phyloP scores from a whole-genome alignment of 1,284 basidiomycete genomes.

The Leccinum pachyderme region DNA sequence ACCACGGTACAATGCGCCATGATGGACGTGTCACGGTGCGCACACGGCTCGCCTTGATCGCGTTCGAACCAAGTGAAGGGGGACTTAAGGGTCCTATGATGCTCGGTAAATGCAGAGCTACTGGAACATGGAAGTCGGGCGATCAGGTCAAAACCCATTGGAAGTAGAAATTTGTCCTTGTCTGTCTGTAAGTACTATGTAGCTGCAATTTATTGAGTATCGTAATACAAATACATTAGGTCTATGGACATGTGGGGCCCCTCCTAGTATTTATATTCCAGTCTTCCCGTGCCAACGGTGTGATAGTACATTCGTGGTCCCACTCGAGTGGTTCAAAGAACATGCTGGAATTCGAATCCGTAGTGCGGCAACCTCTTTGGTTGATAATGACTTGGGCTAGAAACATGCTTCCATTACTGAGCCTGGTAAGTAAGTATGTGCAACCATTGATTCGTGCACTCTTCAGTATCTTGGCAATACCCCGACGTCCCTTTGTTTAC shows the following conservation, averaged over 20 bases:
- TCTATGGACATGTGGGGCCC: slow-evolving; percentile 17
- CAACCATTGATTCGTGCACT: neutral
- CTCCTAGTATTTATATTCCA: neutral
- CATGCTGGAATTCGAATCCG: slow-evolving; percentile 28
- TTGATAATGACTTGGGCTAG: slow-evolving; percentile 25
- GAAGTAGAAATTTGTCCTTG: neutral
- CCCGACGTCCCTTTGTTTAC: neutral
- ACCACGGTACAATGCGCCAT: neutral
- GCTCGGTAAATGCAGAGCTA: too few relatives aligned
- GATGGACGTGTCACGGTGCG: neutral
- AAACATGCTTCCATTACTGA: slow-evolving; percentile 30
- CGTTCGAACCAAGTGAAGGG: too few relatives aligned
- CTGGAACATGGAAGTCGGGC: too few relatives aligned
- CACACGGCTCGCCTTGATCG: neutral
- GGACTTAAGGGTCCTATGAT: too few relatives aligned
- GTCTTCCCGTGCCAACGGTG: neutral
- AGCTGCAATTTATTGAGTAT: neutral
- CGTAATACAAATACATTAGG: slow-evolving; percentile 2
- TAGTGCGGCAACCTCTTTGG: slow-evolving; percentile 24
- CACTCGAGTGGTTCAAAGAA: slow-evolving; percentile 29
- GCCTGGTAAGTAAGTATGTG: slow-evolving; percentile 30
- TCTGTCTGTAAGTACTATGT: neutral
- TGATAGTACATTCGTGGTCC: slow-evolving; percentile 25
- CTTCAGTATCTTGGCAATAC: neutral
- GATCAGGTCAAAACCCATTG: neutral